These are phyloP conservation scores for Tricholoma sp. DNA, from an alignment of 768 basidiomycete genomes.

Conservation along the genomic window DNA sequence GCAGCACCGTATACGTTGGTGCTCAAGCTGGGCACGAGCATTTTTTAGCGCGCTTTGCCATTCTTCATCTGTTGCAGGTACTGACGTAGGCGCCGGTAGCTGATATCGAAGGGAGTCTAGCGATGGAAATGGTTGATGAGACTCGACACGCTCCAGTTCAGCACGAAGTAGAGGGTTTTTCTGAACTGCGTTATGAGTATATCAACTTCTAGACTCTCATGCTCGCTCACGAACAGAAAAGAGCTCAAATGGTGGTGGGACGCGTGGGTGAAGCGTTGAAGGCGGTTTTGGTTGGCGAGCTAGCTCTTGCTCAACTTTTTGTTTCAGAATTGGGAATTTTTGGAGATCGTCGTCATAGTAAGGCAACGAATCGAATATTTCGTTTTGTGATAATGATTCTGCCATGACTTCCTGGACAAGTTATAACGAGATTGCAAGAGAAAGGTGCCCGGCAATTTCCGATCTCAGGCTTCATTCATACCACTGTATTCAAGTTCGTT, in stretches of 20 bases:
- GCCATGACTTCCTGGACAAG: constrained; percentile 19
- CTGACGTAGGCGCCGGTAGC: constrained; percentile 59
- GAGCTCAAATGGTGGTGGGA: constrained; percentile 59
- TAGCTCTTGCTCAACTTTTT: constrained; percentile 74
- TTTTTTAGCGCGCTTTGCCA: constrained; percentile 75
- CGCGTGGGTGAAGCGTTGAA: constrained; percentile 58
- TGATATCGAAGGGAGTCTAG: constrained; percentile 73
- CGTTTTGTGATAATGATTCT: constrained; percentile 14
- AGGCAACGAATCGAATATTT: constrained; percentile 80
- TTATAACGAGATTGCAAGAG: not conserved
- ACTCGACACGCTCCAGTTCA: constrained; percentile 71
- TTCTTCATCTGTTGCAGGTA: constrained; percentile 64
- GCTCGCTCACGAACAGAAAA: constrained; percentile 64
- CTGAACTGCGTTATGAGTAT: constrained; percentile 30
- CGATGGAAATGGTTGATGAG: constrained; percentile 56
- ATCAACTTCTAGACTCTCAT: not conserved
- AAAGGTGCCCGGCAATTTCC: constrained; percentile 16
- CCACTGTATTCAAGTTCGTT: not conserved
- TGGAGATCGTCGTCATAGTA: constrained; percentile 95
- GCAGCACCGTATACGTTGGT: constrained; percentile 69
- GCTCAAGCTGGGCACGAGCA: constrained; percentile 78
- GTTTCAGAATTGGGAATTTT: constrained; percentile 60
- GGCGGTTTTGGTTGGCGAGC: constrained; percentile 64
- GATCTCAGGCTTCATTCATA: constrained; percentile 1
- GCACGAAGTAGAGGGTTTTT: constrained; percentile 63